Conservation (phyloP, 192 early-diverging fungal genomes). For the Linnemannia zychae region DNA sequence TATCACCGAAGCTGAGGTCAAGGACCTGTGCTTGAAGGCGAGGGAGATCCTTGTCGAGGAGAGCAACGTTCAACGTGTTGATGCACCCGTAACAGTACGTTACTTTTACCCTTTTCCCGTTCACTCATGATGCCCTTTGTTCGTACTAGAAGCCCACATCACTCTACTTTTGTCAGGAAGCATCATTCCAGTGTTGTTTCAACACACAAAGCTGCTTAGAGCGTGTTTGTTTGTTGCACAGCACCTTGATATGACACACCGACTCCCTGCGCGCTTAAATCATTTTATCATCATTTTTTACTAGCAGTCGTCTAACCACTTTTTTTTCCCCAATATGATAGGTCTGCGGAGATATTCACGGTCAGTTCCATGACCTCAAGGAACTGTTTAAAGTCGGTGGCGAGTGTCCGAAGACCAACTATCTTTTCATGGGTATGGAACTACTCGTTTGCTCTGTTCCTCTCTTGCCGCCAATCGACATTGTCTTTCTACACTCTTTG, state of each 20-base stretch:
- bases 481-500: not conserved
- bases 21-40: constrained; percentile 93
- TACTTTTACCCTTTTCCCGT: no score
- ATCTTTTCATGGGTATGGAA: constrained; percentile 91
- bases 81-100: constrained; percentile 93
- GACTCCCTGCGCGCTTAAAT: not conserved
- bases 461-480: not conserved
- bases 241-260: not conserved
- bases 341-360: constrained; percentile 97
- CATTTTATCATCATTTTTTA: not conserved
- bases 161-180: not conserved
- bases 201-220: not conserved
- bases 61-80: constrained; percentile 94
- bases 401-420: constrained; percentile 97
- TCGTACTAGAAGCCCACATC: no score
- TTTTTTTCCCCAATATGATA: constrained; percentile 10
- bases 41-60: constrained; percentile 97
- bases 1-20: constrained; percentile 93
- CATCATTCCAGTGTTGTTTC: not conserved
- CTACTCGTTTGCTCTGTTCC: not conserved
- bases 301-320: not conserved
- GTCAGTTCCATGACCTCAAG: constrained; percentile 97
- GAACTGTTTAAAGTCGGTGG: constrained; percentile 95
- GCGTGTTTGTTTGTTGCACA: not conserved
- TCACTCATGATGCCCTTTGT: no score